phyloP scores from a whole-genome alignment of 2,329 filamentous ascomycete species.

The Tolypocladium nubicola region DNA sequence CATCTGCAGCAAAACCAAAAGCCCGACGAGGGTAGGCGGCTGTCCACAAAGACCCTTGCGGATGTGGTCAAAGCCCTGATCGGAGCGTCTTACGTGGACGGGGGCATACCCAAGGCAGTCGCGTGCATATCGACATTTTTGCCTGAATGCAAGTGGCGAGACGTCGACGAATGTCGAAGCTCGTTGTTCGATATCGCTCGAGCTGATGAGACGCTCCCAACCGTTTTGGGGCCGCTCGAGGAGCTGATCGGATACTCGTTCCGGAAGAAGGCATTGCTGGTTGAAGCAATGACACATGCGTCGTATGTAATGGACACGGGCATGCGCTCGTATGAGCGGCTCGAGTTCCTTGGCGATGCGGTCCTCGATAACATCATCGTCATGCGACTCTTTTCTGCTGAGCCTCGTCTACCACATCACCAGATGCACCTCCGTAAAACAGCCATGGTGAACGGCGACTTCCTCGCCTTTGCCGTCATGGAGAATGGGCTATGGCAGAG shows the following conservation, averaged over 20 bases:
- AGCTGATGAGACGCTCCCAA: conserved; percentile 21
- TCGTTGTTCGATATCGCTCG: conserved; percentile 33
- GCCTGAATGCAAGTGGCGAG: conserved; percentile 43
- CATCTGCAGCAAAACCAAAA: conserved; percentile 12
- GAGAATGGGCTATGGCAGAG: conserved; percentile 16
- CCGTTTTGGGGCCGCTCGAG: conserved; percentile 44
- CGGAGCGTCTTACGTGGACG: conserved; percentile 61
- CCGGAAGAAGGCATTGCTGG: conserved; percentile 52
- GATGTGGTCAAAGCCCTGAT: conserved; percentile 83
- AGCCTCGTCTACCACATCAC: conserved; percentile 31
- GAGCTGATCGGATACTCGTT: conserved; percentile 63
- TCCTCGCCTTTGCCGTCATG: conserved; percentile 69
- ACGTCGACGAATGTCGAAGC: conserved; percentile 28
- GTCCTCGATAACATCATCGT: conserved; percentile 73
- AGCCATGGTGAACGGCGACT: conserved; percentile 68
- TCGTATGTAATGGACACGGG: conserved; percentile 40
- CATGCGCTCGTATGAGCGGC: conserved; percentile 47
- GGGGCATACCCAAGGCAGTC: conserved; percentile 53
- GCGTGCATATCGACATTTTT: conserved; percentile 58
- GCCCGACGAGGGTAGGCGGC: conserved; percentile 16
- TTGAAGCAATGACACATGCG: conserved; percentile 73
- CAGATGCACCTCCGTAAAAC: conserved; percentile 70
- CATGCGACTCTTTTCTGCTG: conserved; percentile 40
- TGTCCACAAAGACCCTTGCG: conserved; percentile 73
- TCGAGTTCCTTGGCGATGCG: conserved; percentile 84